phyloP scores from a whole-genome alignment of 2,329 filamentous ascomycete genomes.

The Magnaporthiopsis poae region DNA sequence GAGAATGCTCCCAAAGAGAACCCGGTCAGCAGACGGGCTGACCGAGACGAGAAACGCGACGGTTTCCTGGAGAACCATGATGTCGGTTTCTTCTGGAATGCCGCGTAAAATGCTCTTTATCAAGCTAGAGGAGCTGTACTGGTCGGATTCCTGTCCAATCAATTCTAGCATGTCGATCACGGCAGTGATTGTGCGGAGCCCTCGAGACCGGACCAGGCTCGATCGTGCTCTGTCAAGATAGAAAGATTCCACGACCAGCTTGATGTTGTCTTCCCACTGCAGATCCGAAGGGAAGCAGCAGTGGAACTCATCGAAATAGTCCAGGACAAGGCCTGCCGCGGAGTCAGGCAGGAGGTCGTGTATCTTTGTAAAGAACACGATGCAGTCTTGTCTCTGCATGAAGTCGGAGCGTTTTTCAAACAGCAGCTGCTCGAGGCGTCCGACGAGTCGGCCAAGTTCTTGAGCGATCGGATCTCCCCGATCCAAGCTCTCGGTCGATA shows the following conservation, averaged over 20 bases:
- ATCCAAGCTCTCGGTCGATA: conserved; percentile 22
- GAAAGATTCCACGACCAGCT: conserved; percentile 51
- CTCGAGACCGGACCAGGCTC: conserved; percentile 51
- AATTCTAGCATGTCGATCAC: conserved; percentile 50
- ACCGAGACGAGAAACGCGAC: conserved; percentile 57
- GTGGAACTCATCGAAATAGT: conserved; percentile 58
- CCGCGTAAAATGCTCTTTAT: conserved; percentile 52
- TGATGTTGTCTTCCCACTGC: conserved; percentile 56
- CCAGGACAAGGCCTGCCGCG: conserved; percentile 53
- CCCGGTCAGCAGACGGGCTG: conserved; percentile 47
- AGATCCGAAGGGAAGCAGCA: conserved; percentile 63
- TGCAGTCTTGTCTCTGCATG: conserved; percentile 55
- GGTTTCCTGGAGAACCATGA: conserved; percentile 53
- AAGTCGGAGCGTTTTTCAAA: conserved; percentile 40
- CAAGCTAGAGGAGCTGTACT: conserved; percentile 47
- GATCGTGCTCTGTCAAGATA: conserved; percentile 53
- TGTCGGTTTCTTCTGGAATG: conserved; percentile 54
- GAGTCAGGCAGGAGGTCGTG: conserved; percentile 54
- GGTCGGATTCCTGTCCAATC: conserved; percentile 48
- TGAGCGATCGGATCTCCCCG: conserved; percentile 29
- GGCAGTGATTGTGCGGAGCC: conserved; percentile 50
- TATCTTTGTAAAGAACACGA: conserved; percentile 56
- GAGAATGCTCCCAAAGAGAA: conserved; percentile 50
- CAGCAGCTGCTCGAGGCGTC: conserved; percentile 40
- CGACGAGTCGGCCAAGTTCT: conserved; percentile 36